Evolutionary conservation across 768 basidiomycete species (phyloP).

Genomic region (Collybia sp.): DNA sequence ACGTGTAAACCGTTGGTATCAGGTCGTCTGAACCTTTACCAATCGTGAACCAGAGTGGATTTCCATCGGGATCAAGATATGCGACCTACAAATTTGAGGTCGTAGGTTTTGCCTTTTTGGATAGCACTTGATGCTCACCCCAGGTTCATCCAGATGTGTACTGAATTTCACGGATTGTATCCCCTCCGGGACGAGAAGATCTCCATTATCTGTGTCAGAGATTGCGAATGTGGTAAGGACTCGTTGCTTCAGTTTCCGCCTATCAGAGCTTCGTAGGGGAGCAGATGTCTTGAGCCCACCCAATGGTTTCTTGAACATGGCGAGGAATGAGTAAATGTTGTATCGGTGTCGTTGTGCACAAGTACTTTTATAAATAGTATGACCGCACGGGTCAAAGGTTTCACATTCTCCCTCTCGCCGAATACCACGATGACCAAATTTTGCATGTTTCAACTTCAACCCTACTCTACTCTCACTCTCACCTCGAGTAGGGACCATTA

Average conservation of each 20-base stretch:
- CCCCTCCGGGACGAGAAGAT: slow-evolving; percentile 71
- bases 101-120: slow-evolving; percentile 1
- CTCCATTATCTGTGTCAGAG: slow-evolving; percentile 50
- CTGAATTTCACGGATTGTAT: slow-evolving; percentile 63
- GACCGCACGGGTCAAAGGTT: too few species aligned
- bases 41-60: slow-evolving; percentile 76
- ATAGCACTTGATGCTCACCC: slow-evolving; percentile 33
- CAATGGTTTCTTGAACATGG: slow-evolving; percentile 80
- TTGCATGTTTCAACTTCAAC: too few species aligned
- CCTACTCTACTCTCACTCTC: too few species aligned
- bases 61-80: slow-evolving; percentile 59
- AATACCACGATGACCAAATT: too few species aligned
- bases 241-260: slow-evolving; percentile 65
- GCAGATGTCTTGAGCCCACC: slow-evolving; percentile 70
- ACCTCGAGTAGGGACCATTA: too few species aligned
- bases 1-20: slow-evolving; percentile 77
- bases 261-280: slow-evolving; percentile 68
- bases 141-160: slow-evolving; percentile 60
- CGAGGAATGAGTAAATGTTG: background rate
- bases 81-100: slow-evolving; percentile 40
- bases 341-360: background rate
- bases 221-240: slow-evolving; percentile 42
- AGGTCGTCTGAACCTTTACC: slow-evolving; percentile 66
- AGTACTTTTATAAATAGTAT: slow-evolving; percentile 7
- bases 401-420: too few species aligned